Conservation (phyloP, 2,329 filamentous ascomycete species). For the Calonectria pseudoreteaudii region DNA sequence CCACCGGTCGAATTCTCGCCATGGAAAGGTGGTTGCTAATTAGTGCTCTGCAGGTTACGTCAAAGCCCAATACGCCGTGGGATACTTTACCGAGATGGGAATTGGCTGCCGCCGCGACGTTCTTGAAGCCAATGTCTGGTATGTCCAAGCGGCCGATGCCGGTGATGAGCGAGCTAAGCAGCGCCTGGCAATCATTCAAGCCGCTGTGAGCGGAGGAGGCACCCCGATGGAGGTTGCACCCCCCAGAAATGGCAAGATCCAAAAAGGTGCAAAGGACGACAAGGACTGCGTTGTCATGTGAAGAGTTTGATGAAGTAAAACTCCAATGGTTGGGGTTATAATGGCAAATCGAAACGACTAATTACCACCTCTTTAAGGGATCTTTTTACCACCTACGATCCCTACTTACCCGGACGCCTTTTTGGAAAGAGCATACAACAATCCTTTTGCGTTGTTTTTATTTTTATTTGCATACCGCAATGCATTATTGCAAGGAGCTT, state of each 20-base stretch:
- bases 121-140: constrained; percentile 98
- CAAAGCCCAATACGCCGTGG: constrained; percentile 92
- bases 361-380: constrained; percentile 31
- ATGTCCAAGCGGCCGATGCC: constrained; percentile 92
- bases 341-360: constrained; percentile 35
- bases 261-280: constrained; percentile 62
- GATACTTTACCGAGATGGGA: constrained; percentile 98
- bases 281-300: constrained; percentile 71
- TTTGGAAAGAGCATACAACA: constrained; percentile 16
- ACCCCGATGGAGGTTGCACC: constrained; percentile 68
- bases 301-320: constrained; percentile 23
- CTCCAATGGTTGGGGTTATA: constrained; percentile 13
- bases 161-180: constrained; percentile 92
- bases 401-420: constrained; percentile 17
- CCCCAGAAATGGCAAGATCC: constrained; percentile 63
- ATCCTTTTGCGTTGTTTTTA: constrained; percentile 28
- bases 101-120: constrained; percentile 94
- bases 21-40: constrained; percentile 24
- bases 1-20: background rate
- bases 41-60: constrained; percentile 63
- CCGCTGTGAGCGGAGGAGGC: constrained; percentile 74
- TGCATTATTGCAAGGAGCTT: constrained; percentile 24
- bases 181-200: constrained; percentile 85
- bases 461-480: constrained; percentile 31
- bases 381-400: constrained; percentile 12